phyloP scores from a whole-genome alignment of 73 alveolate genomes.

The Symbiodinium pilosum region DNA sequence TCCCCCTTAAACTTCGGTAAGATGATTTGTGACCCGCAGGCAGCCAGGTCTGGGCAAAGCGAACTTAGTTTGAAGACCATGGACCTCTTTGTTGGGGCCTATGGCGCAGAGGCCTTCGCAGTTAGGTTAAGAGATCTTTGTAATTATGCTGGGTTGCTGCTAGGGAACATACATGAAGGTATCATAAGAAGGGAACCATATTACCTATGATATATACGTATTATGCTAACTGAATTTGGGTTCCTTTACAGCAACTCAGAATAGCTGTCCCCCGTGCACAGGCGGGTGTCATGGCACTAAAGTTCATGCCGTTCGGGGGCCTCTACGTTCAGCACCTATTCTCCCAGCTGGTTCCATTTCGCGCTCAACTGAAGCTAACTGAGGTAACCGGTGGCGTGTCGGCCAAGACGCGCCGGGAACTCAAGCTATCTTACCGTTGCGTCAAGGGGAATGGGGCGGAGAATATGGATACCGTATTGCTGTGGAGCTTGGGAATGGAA shows the following conservation, averaged over 20 bases:
- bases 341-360: background rate
- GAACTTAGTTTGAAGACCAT: slow-evolving; percentile 56
- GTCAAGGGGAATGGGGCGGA: too few relatives aligned
- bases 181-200: too few relatives aligned
- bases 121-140: background rate
- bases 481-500: too few relatives aligned
- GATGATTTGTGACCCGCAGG: slow-evolving; percentile 14
- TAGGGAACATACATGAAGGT: too few relatives aligned
- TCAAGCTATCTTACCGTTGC: background rate
- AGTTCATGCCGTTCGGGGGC: slow-evolving; percentile 91
- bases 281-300: slow-evolving; percentile 89
- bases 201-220: too few relatives aligned
- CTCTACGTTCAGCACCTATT: slow-evolving; percentile 12
- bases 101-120: slow-evolving; percentile 53
- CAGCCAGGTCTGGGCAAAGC: slow-evolving; percentile 68
- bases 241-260: too few relatives aligned
- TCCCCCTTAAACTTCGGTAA: too few relatives aligned
- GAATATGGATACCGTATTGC: too few relatives aligned
- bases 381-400: slow-evolving; percentile 93
- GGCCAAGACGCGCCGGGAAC: slow-evolving; percentile 70
- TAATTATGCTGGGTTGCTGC: too few relatives aligned
- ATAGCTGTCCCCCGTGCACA: background rate
- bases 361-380: background rate
- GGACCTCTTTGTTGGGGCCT: slow-evolving; percentile 83
- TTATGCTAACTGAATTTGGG: background rate